Evolutionary conservation across 164 flowering plant species (phyloP), one percentile per base, ranked within the genome.

Genomic region (Macadamia tetraphylla): DNA sequence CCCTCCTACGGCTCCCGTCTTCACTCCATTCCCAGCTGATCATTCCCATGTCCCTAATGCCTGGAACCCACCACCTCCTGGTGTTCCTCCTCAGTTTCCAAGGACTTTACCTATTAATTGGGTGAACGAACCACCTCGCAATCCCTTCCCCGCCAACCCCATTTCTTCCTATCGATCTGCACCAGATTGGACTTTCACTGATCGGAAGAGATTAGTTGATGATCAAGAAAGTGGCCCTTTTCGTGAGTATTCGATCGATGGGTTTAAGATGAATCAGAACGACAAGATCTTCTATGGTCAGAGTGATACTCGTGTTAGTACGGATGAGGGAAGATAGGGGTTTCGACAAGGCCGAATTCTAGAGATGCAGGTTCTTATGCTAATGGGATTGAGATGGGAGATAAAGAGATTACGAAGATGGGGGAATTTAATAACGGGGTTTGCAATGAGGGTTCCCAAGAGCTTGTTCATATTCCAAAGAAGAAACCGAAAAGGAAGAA

Each of bases 401-500:
- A 60, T 62, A 15, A 23, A 43, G 76, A 65, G 14, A 58, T 6
- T 65, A 23, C 29, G 15, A 65, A 59, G 65, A 42, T 44, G 12
- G 73, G 59, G 14, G 64, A 48, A 12, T 58, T 49, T 8, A 70
- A 70, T 52, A 58, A 46, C 11, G 72, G 72, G 23, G 75, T 77
- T 7, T 68, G 30, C 15, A 65, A 75, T 65, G 81, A 75, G 42
- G 71, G 67, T 58, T 58, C 65, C 53, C 63, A 69, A 63, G 84
- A 79, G 44, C 66, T 55, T 66, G 49, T 59, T 58, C 67, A 66
- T 53, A 72, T 78, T 66, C 68, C 66, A 15, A 73, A 69, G 69
- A 83, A 81, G 79, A 81, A 77, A 65, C 6, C 67, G 23, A 85
- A 79, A 73, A 87, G 81, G 73, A 23, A 23, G 23, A 23, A 23